Evolutionary conservation across 139 green algal species (phyloP).

Genomic region (Limnomonas spitsbergensis): DNA sequence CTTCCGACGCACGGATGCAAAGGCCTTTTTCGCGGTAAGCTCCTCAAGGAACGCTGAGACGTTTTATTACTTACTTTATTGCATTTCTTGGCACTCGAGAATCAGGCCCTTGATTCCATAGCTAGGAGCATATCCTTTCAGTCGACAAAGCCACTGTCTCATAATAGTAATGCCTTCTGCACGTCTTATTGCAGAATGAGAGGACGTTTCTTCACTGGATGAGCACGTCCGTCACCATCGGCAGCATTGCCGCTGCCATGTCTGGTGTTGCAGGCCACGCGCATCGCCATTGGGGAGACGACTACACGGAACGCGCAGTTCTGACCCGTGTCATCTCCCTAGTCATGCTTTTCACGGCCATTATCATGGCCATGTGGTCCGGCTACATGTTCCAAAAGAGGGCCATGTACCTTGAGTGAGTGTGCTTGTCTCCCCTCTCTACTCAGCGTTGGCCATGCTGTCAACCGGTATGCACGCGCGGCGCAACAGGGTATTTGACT

Average conservation of each 20-base stretch:
- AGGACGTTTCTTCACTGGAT: conserved; percentile 90
- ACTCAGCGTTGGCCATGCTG: no score
- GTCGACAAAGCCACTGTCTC: no score
- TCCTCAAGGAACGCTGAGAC: no score
- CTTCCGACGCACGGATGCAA: conserved; percentile 50
- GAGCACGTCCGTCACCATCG: conserved; percentile 85
- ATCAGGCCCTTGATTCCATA: no score
- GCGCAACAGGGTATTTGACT: no score
- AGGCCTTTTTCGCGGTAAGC: conserved; percentile 67
- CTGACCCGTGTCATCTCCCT: conserved; percentile 68
- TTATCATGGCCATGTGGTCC: conserved; percentile 74
- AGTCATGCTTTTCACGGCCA: conserved; percentile 71
- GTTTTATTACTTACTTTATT: no score
- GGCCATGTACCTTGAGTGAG: conserved; percentile 74
- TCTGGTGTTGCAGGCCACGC: conserved; percentile 83
- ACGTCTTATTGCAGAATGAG: conserved; percentile 71
- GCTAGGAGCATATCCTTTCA: no score
- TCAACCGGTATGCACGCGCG: no score
- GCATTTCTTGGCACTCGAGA: no score
- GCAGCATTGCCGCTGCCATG: conserved; percentile 81
- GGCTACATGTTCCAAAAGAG: conserved; percentile 76
- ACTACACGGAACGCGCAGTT: conserved; percentile 61
- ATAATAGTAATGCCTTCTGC: no score
- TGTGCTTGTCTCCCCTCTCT: no score
- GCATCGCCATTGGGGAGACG: conserved; percentile 71